phyloP scores from a whole-genome alignment of 1,284 basidiomycete genomes.

The Ceratobasidium theobromae region DNA sequence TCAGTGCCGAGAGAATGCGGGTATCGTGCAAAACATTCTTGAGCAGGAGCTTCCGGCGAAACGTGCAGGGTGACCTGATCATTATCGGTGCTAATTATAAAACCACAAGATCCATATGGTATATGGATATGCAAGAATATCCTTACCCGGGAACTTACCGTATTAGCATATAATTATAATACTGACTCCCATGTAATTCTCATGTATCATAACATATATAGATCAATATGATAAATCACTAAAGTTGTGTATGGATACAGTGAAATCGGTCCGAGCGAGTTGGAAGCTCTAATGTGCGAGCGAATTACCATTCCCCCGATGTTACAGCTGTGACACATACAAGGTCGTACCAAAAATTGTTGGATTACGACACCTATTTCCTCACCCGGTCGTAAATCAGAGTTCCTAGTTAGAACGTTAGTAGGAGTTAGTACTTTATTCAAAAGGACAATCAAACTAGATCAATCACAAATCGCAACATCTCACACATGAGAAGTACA shows the following conservation, averaged over 20 bases:
- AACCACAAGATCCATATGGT: too few relatives aligned
- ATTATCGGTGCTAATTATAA: too few relatives aligned
- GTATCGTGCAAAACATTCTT: conserved; percentile 17
- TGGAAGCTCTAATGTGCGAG: too few relatives aligned
- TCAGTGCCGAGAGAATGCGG: conserved; percentile 24
- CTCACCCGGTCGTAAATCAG: not conserved
- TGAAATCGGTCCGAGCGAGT: too few relatives aligned
- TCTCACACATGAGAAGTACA: not conserved
- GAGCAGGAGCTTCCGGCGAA: conserved; percentile 23
- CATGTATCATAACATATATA: not conserved
- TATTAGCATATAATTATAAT: not conserved
- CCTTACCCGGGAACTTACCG: not conserved
- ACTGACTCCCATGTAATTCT: not conserved
- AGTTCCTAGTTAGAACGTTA: too few relatives aligned
- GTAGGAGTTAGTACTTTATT: too few relatives aligned
- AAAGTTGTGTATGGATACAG: too few relatives aligned
- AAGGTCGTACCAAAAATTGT: not conserved
- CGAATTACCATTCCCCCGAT: too few relatives aligned
- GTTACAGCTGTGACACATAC: not conserved
- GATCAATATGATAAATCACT: too few relatives aligned
- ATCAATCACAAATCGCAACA: not conserved
- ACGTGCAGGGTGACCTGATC: not conserved
- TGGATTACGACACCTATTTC: not conserved
- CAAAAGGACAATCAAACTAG: too few relatives aligned
- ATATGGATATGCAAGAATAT: too few relatives aligned